Evolutionary conservation across 1,284 basidiomycete species (phyloP), one percentile per base, ranked within the genome.

Genomic region (Puccinia coronata): DNA sequence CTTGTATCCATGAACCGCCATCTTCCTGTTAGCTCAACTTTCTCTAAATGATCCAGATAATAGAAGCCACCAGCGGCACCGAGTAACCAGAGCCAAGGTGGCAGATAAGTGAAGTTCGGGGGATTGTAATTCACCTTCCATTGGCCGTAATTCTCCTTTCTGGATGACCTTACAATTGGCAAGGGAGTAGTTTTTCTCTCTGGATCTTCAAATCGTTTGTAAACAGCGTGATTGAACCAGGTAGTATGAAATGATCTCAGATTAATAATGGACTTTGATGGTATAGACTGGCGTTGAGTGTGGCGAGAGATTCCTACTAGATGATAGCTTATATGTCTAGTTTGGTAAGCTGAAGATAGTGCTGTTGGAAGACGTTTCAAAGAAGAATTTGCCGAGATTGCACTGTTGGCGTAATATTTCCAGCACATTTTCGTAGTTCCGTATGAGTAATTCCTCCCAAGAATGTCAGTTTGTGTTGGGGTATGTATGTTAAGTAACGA

Each of bases 1-100:
- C 81, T 81, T 14, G 86, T 84, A 55, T 86, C 84, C 71, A 85
- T 85, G 65, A 86, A 86, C 5, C 85, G 82, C 84, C 83, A 84
- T 55, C 85, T 82, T 14, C 84, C 84, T 14, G 85, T 86, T 36
- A 83, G 79, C 1, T 85, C 85, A 6, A 86, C 85, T 61, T 84
- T 72, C 51, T 86, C 84, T 23, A 86, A 83, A 80, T 86, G 85
- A 14, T 75, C 41, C 2, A 86, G 80, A 71, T 85, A 86, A 83
- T 85, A 86, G 20, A 82, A 51, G 16, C 84, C 84, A 4, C 82
- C 83, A n/a, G 81, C 83, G 0, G 82, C 84, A 0, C 83, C 63
- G 43, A 82, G n/a, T 1, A 83, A 78, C n/a, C 83, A 63, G 11
- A 84, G 28, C 34, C 70, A 80, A 47, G 67, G 34, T 1, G 70